phyloP scores from a whole-genome alignment of 2,329 filamentous ascomycete genomes.

The Phyllosticta citrichinensis region DNA sequence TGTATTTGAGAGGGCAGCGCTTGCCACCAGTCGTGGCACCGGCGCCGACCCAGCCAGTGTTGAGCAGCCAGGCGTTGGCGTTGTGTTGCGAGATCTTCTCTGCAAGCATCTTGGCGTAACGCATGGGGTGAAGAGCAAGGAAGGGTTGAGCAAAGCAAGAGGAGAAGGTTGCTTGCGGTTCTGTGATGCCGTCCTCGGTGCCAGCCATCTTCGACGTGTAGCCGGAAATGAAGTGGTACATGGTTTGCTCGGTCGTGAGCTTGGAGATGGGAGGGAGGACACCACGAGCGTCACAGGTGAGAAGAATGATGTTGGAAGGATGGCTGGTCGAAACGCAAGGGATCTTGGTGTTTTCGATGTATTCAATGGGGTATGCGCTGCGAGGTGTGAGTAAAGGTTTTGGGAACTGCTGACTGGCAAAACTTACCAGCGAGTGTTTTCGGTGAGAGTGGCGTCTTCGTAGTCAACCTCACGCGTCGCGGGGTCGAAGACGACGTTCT shows the following conservation, averaged over 20 bases:
- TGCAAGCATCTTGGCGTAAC: slow-evolving; percentile 95
- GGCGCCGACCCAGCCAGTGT: slow-evolving; percentile 95
- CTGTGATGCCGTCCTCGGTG: slow-evolving; percentile 91
- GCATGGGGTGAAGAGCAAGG: slow-evolving; percentile 97
- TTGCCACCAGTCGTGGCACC: slow-evolving; percentile 85
- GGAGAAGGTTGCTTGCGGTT: slow-evolving; percentile 97
- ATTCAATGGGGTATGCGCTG: slow-evolving; percentile 91
- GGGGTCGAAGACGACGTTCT: slow-evolving; percentile 97
- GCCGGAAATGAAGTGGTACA: slow-evolving; percentile 99
- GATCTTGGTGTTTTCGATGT: slow-evolving; percentile 98
- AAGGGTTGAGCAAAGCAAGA: slow-evolving; percentile 99
- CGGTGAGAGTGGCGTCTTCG: slow-evolving; percentile 86
- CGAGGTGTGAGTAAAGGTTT: slow-evolving; percentile 13
- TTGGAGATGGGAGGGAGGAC: slow-evolving; percentile 97
- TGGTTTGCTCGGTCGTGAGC: slow-evolving; percentile 86
- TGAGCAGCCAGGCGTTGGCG: slow-evolving; percentile 95
- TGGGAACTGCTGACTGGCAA: slow-evolving; percentile 6
- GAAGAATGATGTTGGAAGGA: slow-evolving; percentile 93
- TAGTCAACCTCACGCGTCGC: slow-evolving; percentile 86
- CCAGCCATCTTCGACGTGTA: slow-evolving; percentile 99
- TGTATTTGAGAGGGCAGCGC: slow-evolving; percentile 97
- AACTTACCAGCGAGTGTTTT: slow-evolving; percentile 78
- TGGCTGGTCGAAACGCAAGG: slow-evolving; percentile 81
- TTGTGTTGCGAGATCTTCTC: slow-evolving; percentile 96
- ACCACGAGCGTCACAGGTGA: slow-evolving; percentile 95